Evolutionary conservation across 202 grass and related monocot genomes (phyloP), one percentile per base, ranked within the genome.

Genomic region (Miscanthus sacchariflorus): DNA sequence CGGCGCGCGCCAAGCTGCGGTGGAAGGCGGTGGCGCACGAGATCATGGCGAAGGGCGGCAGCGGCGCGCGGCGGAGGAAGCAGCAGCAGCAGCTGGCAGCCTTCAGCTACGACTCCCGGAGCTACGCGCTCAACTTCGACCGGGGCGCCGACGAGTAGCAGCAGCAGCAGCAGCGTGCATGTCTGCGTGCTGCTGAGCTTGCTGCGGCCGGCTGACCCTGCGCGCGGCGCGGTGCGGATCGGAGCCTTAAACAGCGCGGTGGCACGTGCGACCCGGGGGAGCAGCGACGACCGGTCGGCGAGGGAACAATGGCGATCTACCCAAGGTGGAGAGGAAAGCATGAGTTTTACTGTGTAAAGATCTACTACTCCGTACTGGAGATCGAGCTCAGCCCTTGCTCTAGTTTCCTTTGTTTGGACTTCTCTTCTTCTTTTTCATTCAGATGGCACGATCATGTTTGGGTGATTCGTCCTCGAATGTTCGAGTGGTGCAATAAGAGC

Each of bases 81-180:
- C 68, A 72, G 72, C 72, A 42, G 68, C 68, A 48, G 82, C 70
- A 74, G 54, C 54, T 64, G 12, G 82, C 72, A 11, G 86, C 72
- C 25, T 89, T 91, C 86, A 91, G 86, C 90, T 91, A 91, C 83
- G 90, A 91, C 90, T 91, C 90, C 44, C 66, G 81, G 82, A 91
- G 90, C 83, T 91, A 91, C 78, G 90, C 90, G 83, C 90, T 91
- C 78, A 91, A 91, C 86, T 91, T 91, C 90, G 90, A 91, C 83
- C 86, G 83, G 49, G 72, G 78, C 72, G 76, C 45, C 76, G 82
- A 43, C 86, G 78, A 81, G 76, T 88, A 88, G 85, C 39, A 0
- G 23, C 30, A 7, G 24, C 52, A 10, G 80, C 36, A 12, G 5
- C 17, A 19, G 50, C 50, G 24, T 5, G 69, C 21, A 21, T 43